Evolutionary conservation across 2,329 filamentous ascomycete species (phyloP), one percentile per base, ranked within the genome.

Genomic region (Fusarium longipes): DNA sequence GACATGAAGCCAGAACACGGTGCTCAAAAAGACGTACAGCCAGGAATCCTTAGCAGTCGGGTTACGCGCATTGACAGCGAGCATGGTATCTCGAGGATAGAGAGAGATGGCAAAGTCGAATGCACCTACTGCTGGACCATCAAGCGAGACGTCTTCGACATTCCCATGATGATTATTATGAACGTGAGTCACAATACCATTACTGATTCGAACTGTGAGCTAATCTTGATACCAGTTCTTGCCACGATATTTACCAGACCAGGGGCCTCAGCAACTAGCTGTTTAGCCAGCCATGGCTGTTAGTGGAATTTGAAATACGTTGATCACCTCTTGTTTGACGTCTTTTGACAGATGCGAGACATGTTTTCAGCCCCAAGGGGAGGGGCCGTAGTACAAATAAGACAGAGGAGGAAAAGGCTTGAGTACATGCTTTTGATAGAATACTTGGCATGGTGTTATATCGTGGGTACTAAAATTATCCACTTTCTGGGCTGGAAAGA

Each of bases 121-220:
- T 97, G 94, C 82, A 93, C 92, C 73, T 97, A 96, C 80, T 97
- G 93, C 82, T 98, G 95, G 94, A 95, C 93, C 67, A 94, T 98
- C 65, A 97, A 97, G 82, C 86, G 95, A 67, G 96, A 99, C 78
- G 93, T 96, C 38, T 98, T 98, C 81, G 95, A 98, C 81, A 97
- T 98, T 79, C 96, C 96, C 22, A 97, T 97, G 93, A 85, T 98
- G 82, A 96, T 98, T 78, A 92, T 97, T 75, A 95, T 98, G 83
- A 97, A 97, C 82, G 96, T 97, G 79, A 90, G 94, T 90, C 32
- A 20, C 36, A 9, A 7, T 12, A 18, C 8, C 14, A n/a, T 25
- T 25, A 20, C 18, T 15, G 18, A 14, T 14, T 11, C 7, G 11
- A 20, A 7, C 17, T 17, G 8, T 15, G 8, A 45, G 14, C 43